Evolutionary conservation across 2,329 filamentous ascomycete species (phyloP).

Genomic region (Xylariales sp.): DNA sequence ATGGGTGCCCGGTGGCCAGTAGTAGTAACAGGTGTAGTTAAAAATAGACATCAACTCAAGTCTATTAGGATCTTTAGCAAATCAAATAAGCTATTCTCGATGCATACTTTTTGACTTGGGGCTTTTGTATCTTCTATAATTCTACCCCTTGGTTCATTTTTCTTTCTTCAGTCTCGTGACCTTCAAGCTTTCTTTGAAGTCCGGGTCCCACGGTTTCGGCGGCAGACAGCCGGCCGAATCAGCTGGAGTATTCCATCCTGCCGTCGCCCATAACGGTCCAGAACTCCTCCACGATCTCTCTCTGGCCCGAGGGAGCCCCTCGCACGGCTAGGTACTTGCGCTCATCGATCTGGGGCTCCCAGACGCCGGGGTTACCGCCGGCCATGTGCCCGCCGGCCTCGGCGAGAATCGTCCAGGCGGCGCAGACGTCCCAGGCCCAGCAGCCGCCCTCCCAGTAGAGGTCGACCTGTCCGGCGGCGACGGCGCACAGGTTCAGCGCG

Average conservation of each 20-base stretch:
- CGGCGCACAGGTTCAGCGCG: slow-evolving; percentile 69
- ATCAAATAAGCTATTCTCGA: no score
- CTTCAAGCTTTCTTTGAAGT: no score
- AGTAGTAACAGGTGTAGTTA: no score
- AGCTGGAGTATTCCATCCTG: slow-evolving; percentile 42
- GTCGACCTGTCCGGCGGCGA: slow-evolving; percentile 68
- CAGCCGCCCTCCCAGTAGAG: slow-evolving; percentile 80
- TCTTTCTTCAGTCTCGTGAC: no score
- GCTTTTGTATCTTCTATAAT: no score
- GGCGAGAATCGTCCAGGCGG: slow-evolving; percentile 70
- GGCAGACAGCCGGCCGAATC: no score
- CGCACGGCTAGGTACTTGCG: slow-evolving; percentile 60
- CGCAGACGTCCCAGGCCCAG: slow-evolving; percentile 83
- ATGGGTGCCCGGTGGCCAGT: no score
- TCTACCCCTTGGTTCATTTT: no score
- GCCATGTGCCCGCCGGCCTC: slow-evolving; percentile 73
- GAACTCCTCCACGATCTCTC: slow-evolving; percentile 59
- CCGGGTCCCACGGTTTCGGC: no score
- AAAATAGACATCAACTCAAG: no score
- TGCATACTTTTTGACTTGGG: no score
- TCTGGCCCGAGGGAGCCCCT: slow-evolving; percentile 55
- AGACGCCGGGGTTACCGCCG: slow-evolving; percentile 68
- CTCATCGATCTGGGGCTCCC: slow-evolving; percentile 57
- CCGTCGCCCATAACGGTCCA: slow-evolving; percentile 56
- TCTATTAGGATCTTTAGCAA: no score